Evolutionary conservation across 2,329 filamentous ascomycete genomes (phyloP).

Genomic region (Trichoderma polysporum): DNA sequence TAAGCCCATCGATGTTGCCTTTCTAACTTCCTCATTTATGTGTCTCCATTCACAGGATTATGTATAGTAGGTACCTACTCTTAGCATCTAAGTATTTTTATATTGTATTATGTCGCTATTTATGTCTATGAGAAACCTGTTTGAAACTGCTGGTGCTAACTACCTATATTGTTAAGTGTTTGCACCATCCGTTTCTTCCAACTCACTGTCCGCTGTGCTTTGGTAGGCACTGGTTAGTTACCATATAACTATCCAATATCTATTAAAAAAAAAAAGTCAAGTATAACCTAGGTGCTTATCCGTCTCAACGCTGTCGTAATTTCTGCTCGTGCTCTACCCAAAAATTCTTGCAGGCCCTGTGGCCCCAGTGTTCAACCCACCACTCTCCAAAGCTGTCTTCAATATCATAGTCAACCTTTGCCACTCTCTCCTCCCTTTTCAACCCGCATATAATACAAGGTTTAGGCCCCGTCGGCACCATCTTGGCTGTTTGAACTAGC

Average conservation of each 20-base stretch:
- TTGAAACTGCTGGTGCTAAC: background rate
- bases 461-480: slow-evolving; percentile 71
- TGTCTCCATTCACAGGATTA: too few relatives aligned
- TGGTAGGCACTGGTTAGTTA: background rate
- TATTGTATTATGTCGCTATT: too few relatives aligned
- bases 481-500: slow-evolving; percentile 65
- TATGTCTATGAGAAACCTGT: too few relatives aligned
- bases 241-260: background rate
- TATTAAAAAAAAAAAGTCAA: background rate
- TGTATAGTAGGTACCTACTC: too few relatives aligned
- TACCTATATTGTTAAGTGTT: background rate
- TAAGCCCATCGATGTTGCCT: background rate
- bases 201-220: too few relatives aligned
- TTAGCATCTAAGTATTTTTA: too few relatives aligned
- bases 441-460: slow-evolving; percentile 84
- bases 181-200: background rate
- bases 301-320: slow-evolving; percentile 62
- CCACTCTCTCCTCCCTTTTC: slow-evolving; percentile 80
- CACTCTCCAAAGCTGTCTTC: slow-evolving; percentile 95
- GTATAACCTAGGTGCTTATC: too few relatives aligned
- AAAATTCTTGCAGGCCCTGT: slow-evolving; percentile 76
- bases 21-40: too few relatives aligned
- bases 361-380: slow-evolving; percentile 91
- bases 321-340: slow-evolving; percentile 75
- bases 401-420: slow-evolving; percentile 71